Evolutionary conservation across 1,284 basidiomycete species (phyloP).

Genomic region (Cutaneotrichosporon cavernicola): DNA sequence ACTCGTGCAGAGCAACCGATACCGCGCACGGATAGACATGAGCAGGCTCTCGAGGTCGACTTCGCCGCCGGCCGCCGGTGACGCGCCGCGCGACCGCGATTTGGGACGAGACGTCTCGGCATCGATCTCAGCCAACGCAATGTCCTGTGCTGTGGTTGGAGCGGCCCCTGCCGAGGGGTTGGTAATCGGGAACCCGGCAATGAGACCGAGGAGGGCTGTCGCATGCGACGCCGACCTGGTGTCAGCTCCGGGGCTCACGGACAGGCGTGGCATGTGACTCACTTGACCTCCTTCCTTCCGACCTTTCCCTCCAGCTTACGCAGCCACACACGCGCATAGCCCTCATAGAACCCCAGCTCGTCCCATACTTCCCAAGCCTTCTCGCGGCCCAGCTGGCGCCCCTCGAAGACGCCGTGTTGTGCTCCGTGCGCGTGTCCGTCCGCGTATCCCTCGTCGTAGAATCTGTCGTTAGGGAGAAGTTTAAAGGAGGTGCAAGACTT

Average conservation of each 20-base stretch:
- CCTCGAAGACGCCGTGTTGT: constrained; percentile 87
- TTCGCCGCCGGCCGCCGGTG: constrained; percentile 25
- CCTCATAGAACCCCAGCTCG: constrained; percentile 89
- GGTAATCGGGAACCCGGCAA: constrained; percentile 69
- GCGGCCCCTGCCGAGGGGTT: constrained; percentile 59
- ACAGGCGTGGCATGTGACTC: too few species aligned
- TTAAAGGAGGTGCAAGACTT: background rate
- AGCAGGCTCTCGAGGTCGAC: constrained; percentile 67
- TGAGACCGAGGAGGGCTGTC: constrained; percentile 66
- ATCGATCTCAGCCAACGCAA: background rate
- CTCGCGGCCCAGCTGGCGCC: constrained; percentile 80
- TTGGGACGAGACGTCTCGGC: constrained; percentile 3
- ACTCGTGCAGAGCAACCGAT: constrained; percentile 78
- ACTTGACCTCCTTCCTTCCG: constrained; percentile 36
- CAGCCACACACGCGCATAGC: constrained; percentile 72
- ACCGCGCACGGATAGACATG: constrained; percentile 80
- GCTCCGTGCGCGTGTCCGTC: constrained; percentile 80
- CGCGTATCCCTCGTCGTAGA: constrained; percentile 73
- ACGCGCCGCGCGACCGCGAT: constrained; percentile 19
- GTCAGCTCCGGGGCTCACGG: constrained; percentile 7
- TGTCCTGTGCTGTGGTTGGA: constrained; percentile 10
- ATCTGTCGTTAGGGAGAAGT: constrained; percentile 56
- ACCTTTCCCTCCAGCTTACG: constrained; percentile 46
- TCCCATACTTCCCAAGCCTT: constrained; percentile 97
- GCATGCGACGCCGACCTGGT: constrained; percentile 61